phyloP scores from a whole-genome alignment of 2,329 filamentous ascomycete species.

The Ophiocordyceps camponoti-saundersi region DNA sequence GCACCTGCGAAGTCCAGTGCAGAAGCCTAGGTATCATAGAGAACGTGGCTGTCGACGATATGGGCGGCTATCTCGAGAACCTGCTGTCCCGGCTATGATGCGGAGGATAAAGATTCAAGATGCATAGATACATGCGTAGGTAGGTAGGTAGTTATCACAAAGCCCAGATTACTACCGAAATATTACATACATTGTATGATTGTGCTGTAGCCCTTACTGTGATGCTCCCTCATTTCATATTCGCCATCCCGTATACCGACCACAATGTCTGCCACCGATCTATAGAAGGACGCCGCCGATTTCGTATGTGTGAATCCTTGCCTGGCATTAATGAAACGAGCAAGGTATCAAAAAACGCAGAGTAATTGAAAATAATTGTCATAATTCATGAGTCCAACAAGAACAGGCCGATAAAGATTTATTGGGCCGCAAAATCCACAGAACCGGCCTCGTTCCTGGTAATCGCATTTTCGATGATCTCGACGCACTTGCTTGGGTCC shows the following conservation, averaged over 20 bases:
- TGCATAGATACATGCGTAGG: not conserved
- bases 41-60: slow-evolving; percentile 29
- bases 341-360: not conserved
- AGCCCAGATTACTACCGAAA: not conserved
- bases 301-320: not conserved
- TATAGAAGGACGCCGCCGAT: not conserved
- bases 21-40: slow-evolving; percentile 46
- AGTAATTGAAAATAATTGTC: not conserved
- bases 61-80: slow-evolving; percentile 26
- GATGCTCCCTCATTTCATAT: not conserved
- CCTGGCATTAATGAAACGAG: too few relatives aligned
- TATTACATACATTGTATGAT: too few relatives aligned
- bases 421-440: not conserved
- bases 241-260: not conserved
- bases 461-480: slow-evolving; percentile 12
- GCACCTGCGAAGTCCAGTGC: slow-evolving; percentile 63
- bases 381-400: not conserved
- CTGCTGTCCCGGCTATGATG: slow-evolving; percentile 32
- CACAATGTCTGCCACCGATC: not conserved
- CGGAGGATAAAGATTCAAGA: not conserved
- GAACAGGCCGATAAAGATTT: not conserved
- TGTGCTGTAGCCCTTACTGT: too few relatives aligned
- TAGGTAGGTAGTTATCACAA: not conserved
- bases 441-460: not conserved
- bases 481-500: slow-evolving; percentile 47